These are phyloP conservation scores for Coprinopsis marcescibilis DNA, from an alignment of 768 basidiomycete genomes.

Conservation along the genomic window DNA sequence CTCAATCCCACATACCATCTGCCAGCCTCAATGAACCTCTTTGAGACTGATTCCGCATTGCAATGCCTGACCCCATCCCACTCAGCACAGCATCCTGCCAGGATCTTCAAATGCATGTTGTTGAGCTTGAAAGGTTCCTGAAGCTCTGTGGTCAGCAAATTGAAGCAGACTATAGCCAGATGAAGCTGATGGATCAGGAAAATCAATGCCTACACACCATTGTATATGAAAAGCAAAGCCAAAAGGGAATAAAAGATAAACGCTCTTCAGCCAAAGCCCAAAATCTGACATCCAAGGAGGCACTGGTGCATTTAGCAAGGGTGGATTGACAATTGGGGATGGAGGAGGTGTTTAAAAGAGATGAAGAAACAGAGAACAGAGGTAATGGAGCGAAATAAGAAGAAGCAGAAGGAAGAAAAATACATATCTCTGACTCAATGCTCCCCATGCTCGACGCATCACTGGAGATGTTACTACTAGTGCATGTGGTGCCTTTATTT, in stretches of 20 bases:
- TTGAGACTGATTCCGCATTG: not conserved
- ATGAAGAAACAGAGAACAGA: not conserved
- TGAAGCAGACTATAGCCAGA: not conserved
- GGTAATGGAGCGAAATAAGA: not conserved
- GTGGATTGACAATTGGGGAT: not conserved
- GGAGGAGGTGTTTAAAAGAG: not conserved
- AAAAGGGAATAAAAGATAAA: not conserved
- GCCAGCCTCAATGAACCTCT: not conserved
- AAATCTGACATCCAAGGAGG: not conserved
- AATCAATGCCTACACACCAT: not conserved
- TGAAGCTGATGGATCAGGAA: conserved; percentile 1
- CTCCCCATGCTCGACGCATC: no score
- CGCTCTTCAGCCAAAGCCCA: not conserved
- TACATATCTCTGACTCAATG: no score
- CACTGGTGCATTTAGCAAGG: not conserved
- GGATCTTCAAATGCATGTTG: not conserved
- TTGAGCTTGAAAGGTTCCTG: not conserved
- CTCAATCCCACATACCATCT: not conserved
- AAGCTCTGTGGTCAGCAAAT: not conserved
- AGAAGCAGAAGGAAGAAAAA: not conserved
- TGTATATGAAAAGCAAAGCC: not conserved
- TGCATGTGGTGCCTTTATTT: no score
- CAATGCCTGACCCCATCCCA: not conserved
- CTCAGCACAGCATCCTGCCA: not conserved
- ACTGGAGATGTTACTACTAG: no score